phyloP scores from a whole-genome alignment of 1,284 basidiomycete species.

The Puccinia novopanici region DNA sequence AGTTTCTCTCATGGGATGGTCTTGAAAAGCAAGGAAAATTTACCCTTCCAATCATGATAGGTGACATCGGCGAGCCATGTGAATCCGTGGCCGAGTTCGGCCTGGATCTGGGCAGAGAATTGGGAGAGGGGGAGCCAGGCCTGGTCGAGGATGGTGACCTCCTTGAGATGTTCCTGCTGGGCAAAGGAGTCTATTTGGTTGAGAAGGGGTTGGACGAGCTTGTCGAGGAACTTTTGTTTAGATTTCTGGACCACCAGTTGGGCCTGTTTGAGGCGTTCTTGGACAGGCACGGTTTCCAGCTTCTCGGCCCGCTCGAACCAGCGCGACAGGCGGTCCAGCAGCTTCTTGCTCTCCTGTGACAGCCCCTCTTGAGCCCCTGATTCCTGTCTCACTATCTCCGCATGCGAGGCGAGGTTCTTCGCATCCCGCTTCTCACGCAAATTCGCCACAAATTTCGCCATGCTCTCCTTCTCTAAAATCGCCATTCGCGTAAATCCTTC shows the following conservation, averaged over 20 bases:
- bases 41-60: constrained; percentile 38
- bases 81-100: constrained; percentile 16
- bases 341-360: background rate
- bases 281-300: background rate
- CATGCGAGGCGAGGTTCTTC: background rate
- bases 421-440: constrained; percentile 3
- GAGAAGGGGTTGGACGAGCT: background rate
- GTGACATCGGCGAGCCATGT: constrained; percentile 39
- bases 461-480: background rate
- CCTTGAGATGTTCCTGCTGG: background rate
- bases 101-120: background rate
- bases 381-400: background rate
- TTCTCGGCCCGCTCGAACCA: constrained; percentile 12
- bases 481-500: background rate
- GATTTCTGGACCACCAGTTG: constrained; percentile 10
- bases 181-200: background rate
- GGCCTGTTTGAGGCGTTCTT: background rate
- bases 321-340: background rate
- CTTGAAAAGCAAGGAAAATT: background rate
- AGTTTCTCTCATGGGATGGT: background rate
- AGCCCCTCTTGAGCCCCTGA: background rate
- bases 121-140: background rate
- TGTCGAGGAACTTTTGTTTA: constrained; percentile 19
- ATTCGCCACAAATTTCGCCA: background rate
- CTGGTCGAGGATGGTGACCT: background rate